Evolutionary conservation across 2,329 filamentous ascomycete genomes (phyloP), one percentile per base, ranked within the genome.

Genomic region (Hypoxylon sp.): DNA sequence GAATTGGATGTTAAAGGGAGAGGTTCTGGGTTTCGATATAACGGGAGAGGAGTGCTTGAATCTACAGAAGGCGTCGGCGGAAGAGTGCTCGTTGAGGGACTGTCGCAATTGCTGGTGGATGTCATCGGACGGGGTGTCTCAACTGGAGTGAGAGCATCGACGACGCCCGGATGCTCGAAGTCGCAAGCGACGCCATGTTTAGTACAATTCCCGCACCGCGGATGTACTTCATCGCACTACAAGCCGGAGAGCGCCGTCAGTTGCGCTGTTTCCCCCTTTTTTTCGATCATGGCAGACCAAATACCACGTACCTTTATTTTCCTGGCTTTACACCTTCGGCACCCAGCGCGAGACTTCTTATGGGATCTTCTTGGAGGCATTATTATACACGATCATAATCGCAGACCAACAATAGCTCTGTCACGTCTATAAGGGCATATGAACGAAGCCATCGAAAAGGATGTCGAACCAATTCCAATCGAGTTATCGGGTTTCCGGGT

Each of bases 331-430:
- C 90, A 92, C 65, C 87, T 82, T 69, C 85, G 84, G 74, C 90
- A 92, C 50, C 90, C 90, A 57, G 89, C 86, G 72, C 90, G 85
- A 63, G 88, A 91, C 81, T 91, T 92, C 77, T 90, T 92, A 79
- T 92, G 90, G 46, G 89, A 90, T 77, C 89, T 84, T 75, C 89
- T 83, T 31, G 89, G 89, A 67, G 89, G 87, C 88, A 91, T 91
- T 51, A 69, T 78, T 69, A 55, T 52, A 35, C 60, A 68, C 48
- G 51, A 66, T 72, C 70, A 67, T 72, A 72, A 68, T 57, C 33
- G 53, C 50, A 42, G 46, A 33, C 37, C n/a, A 44, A 63, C 19
- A 51, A 52, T 55, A 58, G 54, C 14, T 35, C 39, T 63, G 51
- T 54, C 44, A 47, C 22, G 29, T 57, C 69, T 67, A 65, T 60